Evolutionary conservation across 768 basidiomycete species (phyloP).

Genomic region (Gelatoporia subvermispora): DNA sequence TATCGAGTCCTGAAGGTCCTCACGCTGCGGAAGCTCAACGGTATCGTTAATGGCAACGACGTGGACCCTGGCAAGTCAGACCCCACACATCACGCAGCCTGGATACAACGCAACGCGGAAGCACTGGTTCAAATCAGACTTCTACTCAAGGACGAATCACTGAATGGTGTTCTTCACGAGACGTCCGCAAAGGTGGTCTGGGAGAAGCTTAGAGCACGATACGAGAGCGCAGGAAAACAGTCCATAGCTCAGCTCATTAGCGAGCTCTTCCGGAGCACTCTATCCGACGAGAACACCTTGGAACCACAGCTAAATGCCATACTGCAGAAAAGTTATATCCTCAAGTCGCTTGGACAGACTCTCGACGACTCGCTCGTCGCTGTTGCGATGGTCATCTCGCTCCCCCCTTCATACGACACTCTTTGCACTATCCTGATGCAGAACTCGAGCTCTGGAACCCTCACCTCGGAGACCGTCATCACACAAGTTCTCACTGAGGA

Average conservation of each 20-base stretch:
- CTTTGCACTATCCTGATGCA: slow-evolving; percentile 19
- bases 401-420: slow-evolving; percentile 17
- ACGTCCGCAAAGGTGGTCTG: slow-evolving; percentile 12
- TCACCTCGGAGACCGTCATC: slow-evolving; percentile 8
- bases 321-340: slow-evolving; percentile 10
- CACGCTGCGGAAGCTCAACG: too few species aligned
- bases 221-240: slow-evolving; percentile 20
- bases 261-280: slow-evolving; percentile 17
- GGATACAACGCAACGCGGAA: slow-evolving; percentile 6
- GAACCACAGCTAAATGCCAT: slow-evolving; percentile 19
- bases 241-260: slow-evolving; percentile 18
- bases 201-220: slow-evolving; percentile 14
- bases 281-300: slow-evolving; percentile 13
- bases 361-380: slow-evolving; percentile 18
- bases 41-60: too few species aligned
- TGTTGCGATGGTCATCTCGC: slow-evolving; percentile 17
- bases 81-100: too few species aligned
- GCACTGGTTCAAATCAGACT: slow-evolving; percentile 18
- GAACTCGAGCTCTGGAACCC: not conserved
- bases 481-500: slow-evolving; percentile 10
- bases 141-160: slow-evolving; percentile 18
- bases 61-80: too few species aligned
- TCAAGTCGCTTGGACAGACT: slow-evolving; percentile 11
- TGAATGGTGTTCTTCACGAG: slow-evolving; percentile 15
- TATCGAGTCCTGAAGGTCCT: too few species aligned